Base-by-base conservation (phyloP, 2,329 filamentous ascomycete species). In the Nigrospora osmanthi region DNA sequence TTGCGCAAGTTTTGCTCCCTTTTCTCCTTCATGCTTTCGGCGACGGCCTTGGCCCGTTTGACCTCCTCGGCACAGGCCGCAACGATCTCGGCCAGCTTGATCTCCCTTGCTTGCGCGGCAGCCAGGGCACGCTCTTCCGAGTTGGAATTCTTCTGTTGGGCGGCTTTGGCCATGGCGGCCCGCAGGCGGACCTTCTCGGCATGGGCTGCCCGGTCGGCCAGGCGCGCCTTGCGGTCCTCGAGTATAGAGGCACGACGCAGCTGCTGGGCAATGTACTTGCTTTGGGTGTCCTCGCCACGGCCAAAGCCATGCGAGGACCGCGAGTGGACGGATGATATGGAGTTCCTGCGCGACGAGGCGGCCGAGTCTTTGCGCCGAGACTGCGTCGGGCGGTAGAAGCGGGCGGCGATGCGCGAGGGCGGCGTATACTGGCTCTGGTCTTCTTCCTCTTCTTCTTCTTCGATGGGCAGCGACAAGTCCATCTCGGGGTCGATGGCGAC, bases 1-100 rank as follows among this genome's bases (percentile, higher is more conserved):
- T 81, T 81, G 53, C 74, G 75, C 46, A 86, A 76, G 51, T 90
- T 85, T 46, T 83, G 81, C 58, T 89, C 83, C 51, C 87, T 81
- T 61, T 85, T 84, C 66, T 87, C 84, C 64, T 88, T 89, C 70
- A 87, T 89, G 47, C 78, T 82, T 61, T 89, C 86, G 13, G 87
- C 87, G n/a, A 90, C 75, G 42, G 85, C 83, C 70, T 91, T 91
- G 43, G 87, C 87, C 51, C 86, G 77, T 59, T 85, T 82, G 14
- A 93, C 87, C 60, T 93, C 87, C 62, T 89, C 87, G 16, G 87
- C 87, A 58, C 87, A 91, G 48, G 80, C 76, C 40, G 87, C 85
- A 4, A 87, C 85, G 37, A 91, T 89, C 61, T 90, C 87, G 10
- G 85, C 87, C 15, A 93, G 67, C 54, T 90, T 88, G 54, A 85